Conservation (phyloP, 805 yeast genomes). For the Sugiyamaella floridensis region DNA sequence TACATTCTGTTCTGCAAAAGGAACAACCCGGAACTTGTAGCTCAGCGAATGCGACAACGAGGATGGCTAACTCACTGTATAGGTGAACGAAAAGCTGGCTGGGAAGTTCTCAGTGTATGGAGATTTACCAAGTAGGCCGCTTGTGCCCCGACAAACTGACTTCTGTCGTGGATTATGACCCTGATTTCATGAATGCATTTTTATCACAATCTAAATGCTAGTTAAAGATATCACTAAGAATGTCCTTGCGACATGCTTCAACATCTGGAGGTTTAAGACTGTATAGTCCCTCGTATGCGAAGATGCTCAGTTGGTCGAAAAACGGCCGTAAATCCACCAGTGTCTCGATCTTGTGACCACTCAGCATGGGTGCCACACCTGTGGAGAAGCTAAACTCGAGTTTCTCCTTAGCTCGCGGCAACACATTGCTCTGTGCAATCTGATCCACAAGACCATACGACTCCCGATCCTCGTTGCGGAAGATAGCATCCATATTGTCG, state of each 20-base stretch:
- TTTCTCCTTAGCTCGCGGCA: slow-evolving; percentile 15
- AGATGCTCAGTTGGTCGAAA: slow-evolving; percentile 57
- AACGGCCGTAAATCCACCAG: slow-evolving; percentile 51
- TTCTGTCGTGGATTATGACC: background rate
- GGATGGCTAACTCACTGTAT: slow-evolving; percentile 54
- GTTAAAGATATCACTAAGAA: slow-evolving; percentile 47
- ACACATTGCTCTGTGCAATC: slow-evolving; percentile 25
- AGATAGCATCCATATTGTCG: slow-evolving; percentile 55
- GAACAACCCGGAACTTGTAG: slow-evolving; percentile 66
- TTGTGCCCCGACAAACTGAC: too few relatives aligned
- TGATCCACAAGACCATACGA: slow-evolving; percentile 43
- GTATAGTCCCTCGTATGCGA: slow-evolving; percentile 60
- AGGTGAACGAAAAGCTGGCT: slow-evolving; percentile 76
- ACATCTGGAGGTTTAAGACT: slow-evolving; percentile 40
- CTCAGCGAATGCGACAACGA: slow-evolving; percentile 37
- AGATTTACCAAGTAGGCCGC: slow-evolving; percentile 37
- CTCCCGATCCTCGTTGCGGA: slow-evolving; percentile 30
- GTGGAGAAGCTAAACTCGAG: slow-evolving; percentile 17
- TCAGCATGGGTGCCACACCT: slow-evolving; percentile 36
- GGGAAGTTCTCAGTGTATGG: slow-evolving; percentile 84
- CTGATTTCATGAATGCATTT: background rate
- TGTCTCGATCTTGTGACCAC: slow-evolving; percentile 31
- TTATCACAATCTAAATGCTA: slow-evolving; percentile 3
- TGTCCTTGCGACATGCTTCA: slow-evolving; percentile 47
- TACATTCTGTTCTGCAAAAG: slow-evolving; percentile 88